These are phyloP conservation scores for Aspergillus fumigatus DNA, from an alignment of 2,329 filamentous ascomycete genomes.

Conservation along the genomic window DNA sequence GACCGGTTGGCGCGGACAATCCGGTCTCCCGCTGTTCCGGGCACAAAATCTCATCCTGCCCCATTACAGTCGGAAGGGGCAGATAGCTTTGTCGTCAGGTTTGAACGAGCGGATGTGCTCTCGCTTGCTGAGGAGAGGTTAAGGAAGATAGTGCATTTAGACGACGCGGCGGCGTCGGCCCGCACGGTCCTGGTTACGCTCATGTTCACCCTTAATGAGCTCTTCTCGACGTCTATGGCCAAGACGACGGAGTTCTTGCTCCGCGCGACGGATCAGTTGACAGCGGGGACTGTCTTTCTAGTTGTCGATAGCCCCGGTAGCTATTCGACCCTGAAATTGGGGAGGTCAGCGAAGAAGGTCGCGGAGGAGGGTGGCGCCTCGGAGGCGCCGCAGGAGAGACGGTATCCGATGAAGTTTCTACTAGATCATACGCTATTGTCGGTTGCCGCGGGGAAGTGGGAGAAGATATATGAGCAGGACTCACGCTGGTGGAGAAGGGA, in stretches of 20 bases:
- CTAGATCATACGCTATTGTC: constrained; percentile 73
- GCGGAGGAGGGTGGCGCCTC: constrained; percentile 20
- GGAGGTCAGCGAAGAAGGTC: constrained; percentile 38
- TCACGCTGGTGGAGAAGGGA: constrained; percentile 79
- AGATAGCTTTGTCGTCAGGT: constrained; percentile 30
- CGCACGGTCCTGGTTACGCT: constrained; percentile 64
- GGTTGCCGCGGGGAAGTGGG: constrained; percentile 56
- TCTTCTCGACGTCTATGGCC: constrained; percentile 73
- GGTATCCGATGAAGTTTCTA: constrained; percentile 92
- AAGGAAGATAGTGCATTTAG: constrained; percentile 27
- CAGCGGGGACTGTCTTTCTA: constrained; percentile 63
- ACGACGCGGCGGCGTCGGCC: background rate
- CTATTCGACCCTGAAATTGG: constrained; percentile 77
- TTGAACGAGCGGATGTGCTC: constrained; percentile 51
- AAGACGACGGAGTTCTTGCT: constrained; percentile 75
- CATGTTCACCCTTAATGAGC: constrained; percentile 92
- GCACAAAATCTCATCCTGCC: constrained; percentile 24
- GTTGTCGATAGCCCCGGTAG: constrained; percentile 91
- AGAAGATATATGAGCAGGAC: constrained; percentile 69
- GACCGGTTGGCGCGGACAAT: constrained; percentile 55
- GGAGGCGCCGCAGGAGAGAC: constrained; percentile 45
- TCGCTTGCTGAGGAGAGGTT: constrained; percentile 35
- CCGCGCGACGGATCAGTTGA: constrained; percentile 56
- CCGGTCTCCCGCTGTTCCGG: constrained; percentile 31
- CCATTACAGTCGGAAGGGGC: constrained; percentile 19